Conservation (phyloP, 2,329 filamentous ascomycete genomes). For the Diaporthe humulicola region DNA sequence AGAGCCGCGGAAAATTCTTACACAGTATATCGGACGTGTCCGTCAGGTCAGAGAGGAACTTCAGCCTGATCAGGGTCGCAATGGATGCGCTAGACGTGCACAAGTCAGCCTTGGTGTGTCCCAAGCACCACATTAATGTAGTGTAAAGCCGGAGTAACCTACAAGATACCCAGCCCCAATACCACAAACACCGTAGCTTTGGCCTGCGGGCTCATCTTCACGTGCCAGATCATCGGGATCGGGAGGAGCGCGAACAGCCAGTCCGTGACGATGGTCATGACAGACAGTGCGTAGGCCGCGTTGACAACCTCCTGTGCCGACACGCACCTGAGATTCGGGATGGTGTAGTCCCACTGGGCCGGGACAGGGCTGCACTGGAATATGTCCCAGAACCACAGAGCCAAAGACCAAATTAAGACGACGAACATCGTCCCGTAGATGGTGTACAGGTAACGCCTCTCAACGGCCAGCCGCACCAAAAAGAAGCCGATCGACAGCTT, state of each 20-base stretch:
- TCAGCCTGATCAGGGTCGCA: constrained; percentile 66
- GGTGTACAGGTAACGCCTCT: constrained; percentile 62
- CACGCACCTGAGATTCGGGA: constrained; percentile 59
- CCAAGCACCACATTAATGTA: no score
- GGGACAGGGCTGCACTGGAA: constrained; percentile 65
- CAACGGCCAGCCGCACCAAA: constrained; percentile 61
- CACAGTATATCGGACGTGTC: constrained; percentile 62
- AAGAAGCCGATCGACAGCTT: constrained; percentile 69
- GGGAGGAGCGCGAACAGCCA: constrained; percentile 68
- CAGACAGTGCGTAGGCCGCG: constrained; percentile 65
- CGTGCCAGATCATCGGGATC: constrained; percentile 67
- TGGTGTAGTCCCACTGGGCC: constrained; percentile 67
- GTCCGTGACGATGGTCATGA: constrained; percentile 66
- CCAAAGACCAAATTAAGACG: constrained; percentile 60
- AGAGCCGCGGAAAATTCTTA: constrained; percentile 47
- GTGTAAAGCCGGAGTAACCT: constrained; percentile 40
- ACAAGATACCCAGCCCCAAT: constrained; percentile 65
- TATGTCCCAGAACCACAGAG: constrained; percentile 65
- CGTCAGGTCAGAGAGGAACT: constrained; percentile 60
- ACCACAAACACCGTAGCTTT: constrained; percentile 65
- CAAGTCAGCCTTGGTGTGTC: neutral
- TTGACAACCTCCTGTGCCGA: constrained; percentile 57
- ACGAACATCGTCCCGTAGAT: constrained; percentile 60
- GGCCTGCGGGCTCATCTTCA: constrained; percentile 65
- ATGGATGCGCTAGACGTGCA: constrained; percentile 59